Percentiles rank a stretch among this genome's conserved stretches.
These are phyloP conservation scores for Cladosporium sp. DNA, from an alignment of 2,329 filamentous ascomycete genomes.

Conservation along the genomic window DNA sequence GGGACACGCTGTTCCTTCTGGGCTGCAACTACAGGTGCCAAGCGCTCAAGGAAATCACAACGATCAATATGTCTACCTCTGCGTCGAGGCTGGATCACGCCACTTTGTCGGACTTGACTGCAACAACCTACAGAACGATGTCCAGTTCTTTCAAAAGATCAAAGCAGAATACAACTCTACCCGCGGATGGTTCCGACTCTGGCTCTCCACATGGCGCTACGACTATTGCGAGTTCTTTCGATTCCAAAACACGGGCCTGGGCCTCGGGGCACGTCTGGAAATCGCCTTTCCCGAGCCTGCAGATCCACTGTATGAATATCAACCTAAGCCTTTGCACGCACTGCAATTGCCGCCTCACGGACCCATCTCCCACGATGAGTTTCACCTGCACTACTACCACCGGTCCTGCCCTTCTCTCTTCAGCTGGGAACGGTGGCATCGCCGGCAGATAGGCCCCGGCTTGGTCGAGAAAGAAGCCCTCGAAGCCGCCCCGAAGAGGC, in stretches of 20 bases:
- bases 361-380: constrained; percentile 11
- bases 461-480: not conserved
- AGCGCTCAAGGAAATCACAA: too few species aligned
- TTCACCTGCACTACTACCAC: constrained; percentile 10
- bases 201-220: constrained; percentile 16
- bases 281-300: not conserved
- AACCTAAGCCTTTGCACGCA: not conserved
- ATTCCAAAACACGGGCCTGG: constrained; percentile 14
- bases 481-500: not conserved
- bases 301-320: not conserved
- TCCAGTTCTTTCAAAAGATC: not conserved
- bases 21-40: too few species aligned
- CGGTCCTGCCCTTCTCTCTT: not conserved
- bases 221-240: constrained; percentile 18
- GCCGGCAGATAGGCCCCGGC: not conserved
- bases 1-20: too few species aligned
- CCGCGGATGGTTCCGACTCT: not conserved
- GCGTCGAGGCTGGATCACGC: not conserved
- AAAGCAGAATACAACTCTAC: not conserved
- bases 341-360: constrained; percentile 1
- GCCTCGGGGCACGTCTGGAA: not conserved
- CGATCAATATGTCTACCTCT: too few species aligned
- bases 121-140: not conserved
- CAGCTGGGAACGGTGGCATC: not conserved
- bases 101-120: not conserved